These are phyloP conservation scores for Agrocybe praecox DNA, from an alignment of 768 basidiomycete genomes.

Conservation along the genomic window DNA sequence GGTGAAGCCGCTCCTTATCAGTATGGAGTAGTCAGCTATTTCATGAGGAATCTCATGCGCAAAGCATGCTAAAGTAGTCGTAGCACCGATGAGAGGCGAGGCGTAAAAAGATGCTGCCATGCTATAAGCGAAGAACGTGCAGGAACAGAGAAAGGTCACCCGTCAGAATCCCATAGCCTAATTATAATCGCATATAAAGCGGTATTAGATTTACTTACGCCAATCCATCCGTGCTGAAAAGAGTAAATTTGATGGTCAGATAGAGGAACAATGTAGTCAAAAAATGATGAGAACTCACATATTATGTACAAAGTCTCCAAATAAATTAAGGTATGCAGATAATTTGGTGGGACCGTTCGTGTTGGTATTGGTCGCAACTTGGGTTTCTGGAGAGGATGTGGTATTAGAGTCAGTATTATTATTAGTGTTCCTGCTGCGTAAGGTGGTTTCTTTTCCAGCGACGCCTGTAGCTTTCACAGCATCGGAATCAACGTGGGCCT, in stretches of 20 bases:
- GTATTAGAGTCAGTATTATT: conserved; percentile 11
- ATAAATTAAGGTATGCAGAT: conserved; percentile 91
- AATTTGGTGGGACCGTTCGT: conserved; percentile 72
- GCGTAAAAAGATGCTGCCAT: conserved; percentile 98
- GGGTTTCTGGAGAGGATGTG: conserved; percentile 19
- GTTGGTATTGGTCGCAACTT: conserved; percentile 26
- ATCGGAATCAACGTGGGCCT: conserved; percentile 30
- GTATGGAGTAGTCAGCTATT: conserved; percentile 96
- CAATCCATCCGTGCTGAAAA: conserved; percentile 83
- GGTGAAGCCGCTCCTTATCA: conserved; percentile 87
- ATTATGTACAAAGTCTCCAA: conserved; percentile 94
- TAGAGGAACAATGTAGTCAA: conserved; percentile 11
- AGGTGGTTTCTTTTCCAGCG: conserved; percentile 39
- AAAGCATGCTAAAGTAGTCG: conserved; percentile 93
- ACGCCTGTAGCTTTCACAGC: conserved; percentile 49
- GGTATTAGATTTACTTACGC: conserved; percentile 58
- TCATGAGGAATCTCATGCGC: conserved; percentile 96
- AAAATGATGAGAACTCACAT: conserved; percentile 54
- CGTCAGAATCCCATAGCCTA: conserved; percentile 1
- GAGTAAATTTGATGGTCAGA: conserved; percentile 11
- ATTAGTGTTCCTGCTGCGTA: conserved; percentile 49
- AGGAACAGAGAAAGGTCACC: conserved; percentile 2
- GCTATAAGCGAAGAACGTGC: conserved; percentile 40
- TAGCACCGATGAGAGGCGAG: conserved; percentile 91
- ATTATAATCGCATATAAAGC: conserved; percentile 10